A percentile compares a stretch with the other conserved stretches of the same genome.
Conservation (phyloP, 2,329 filamentous ascomycete genomes). For the Calonectria pseudoturangicola region DNA sequence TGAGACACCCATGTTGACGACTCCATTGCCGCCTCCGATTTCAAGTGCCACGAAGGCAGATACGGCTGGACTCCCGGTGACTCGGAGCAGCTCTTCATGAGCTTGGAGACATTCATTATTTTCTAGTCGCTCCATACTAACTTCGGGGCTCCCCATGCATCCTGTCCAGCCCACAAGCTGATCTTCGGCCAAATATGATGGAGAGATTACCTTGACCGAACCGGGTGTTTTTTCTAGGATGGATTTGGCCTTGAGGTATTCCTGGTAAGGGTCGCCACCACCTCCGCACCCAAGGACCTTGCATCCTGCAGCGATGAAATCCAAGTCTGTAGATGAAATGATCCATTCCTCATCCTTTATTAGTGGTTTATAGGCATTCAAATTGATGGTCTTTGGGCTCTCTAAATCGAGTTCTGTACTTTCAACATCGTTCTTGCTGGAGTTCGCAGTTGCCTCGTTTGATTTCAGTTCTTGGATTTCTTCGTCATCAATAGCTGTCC, state of each 20-base stretch:
- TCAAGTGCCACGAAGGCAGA: constrained; percentile 21
- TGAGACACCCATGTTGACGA: constrained; percentile 10
- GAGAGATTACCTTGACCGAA: constrained; percentile 14
- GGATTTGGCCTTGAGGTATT: constrained; percentile 32
- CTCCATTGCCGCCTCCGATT: constrained; percentile 16
- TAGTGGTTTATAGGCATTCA: constrained; percentile 16
- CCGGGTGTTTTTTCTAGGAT: background rate
- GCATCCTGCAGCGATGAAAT: constrained; percentile 67
- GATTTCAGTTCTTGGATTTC: background rate
- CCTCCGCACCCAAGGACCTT: constrained; percentile 69
- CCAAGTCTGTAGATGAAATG: constrained; percentile 66
- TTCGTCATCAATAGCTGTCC: background rate
- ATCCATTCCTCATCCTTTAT: constrained; percentile 61
- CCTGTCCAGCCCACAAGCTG: constrained; percentile 35
- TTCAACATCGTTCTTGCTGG: background rate
- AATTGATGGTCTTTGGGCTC: background rate
- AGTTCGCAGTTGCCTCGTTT: background rate
- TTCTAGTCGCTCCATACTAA: constrained; percentile 39
- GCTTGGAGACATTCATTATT: constrained; percentile 39
- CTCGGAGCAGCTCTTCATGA: constrained; percentile 28
- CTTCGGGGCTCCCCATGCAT: constrained; percentile 38
- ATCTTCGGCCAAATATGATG: constrained; percentile 20
- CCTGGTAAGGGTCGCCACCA: constrained; percentile 52
- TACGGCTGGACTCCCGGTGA: background rate
- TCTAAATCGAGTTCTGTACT: background rate